These are phyloP conservation scores for Cordia subcordata DNA, from an alignment of 257 asterid species.

Conservation along the genomic window DNA sequence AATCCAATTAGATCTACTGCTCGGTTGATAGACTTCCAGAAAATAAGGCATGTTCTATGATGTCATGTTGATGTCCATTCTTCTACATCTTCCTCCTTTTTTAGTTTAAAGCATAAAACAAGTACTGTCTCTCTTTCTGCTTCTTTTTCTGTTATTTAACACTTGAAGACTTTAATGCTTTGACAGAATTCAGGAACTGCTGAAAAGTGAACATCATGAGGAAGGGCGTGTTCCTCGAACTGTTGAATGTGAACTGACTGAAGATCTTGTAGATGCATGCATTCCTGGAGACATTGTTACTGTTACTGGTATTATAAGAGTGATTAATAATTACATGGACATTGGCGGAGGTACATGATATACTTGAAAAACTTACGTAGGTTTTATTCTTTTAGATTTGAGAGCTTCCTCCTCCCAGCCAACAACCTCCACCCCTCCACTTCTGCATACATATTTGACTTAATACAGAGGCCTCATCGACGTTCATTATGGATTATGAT, in stretches of 20 bases:
- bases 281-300: conserved; percentile 97
- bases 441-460: too few species aligned
- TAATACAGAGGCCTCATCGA: too few species aligned
- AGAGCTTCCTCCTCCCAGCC: too few species aligned
- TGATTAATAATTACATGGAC: conserved; percentile 95
- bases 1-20: conserved; percentile 73
- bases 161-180: conserved; percentile 3
- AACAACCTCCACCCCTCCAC: too few species aligned
- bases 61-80: conserved; percentile 6
- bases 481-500: too few species aligned
- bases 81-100: conserved; percentile 3
- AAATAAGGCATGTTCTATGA: conserved; percentile 57
- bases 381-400: too few species aligned
- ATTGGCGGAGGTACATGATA: conserved; percentile 76
- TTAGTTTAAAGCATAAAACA: conserved; percentile 5
- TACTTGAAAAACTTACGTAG: too few species aligned
- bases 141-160: neutral
- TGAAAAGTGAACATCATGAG: conserved; percentile 90
- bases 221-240: conserved; percentile 95
- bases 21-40: conserved; percentile 76
- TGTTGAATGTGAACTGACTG: conserved; percentile 91
- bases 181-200: conserved; percentile 81
- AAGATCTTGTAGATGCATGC: conserved; percentile 96
- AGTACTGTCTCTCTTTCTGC: conserved; percentile 4
- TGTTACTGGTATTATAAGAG: conserved; percentile 82